Evolutionary conservation across 2,329 filamentous ascomycete species (phyloP), one percentile per base, ranked within the genome.

Genomic region (Aspergillus fischeri): DNA sequence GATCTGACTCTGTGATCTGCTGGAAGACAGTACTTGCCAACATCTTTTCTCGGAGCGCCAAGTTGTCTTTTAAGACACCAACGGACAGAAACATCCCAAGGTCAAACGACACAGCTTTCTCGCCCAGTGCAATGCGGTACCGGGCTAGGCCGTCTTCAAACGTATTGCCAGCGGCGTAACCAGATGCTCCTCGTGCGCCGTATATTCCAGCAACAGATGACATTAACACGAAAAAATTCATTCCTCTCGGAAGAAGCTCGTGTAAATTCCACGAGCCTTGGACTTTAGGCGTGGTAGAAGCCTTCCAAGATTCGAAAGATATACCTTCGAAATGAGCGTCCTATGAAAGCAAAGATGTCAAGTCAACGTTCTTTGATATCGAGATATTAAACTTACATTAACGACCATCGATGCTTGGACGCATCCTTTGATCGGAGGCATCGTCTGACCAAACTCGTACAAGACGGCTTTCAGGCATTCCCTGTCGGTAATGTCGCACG

Each of bases 131-230:
- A 10, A 57, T 29, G 5, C 71, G 70, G 24, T 70, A 59, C 27
- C 55, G 61, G 0, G 70, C 70, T 10, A 74, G 57, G 3, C 67
- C 66, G 42, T 73, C 71, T 51, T 74, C 65, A 61, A 68, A 77
- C 1, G 70, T 67, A 53, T 70, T 69, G n/a, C 64, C 73, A 8
- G 73, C 70, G 1, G 68, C 66, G 56, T 77, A 77, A 57, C 75
- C 77, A 5, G 77, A 70, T 51, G 81, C 67, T 5, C 74, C 73
- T 3, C 72, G 57, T 38, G 76, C 75, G 3, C 79, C 79, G 2
- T 77, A 62, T 21, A 81, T 61, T 1, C 73, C 73, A 44, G 73
- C 69, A 3, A 70, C 55, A 1, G 75, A 77, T 0, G 73, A 74
- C 3, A 76, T 62, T 53, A 73, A 64, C 51, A 75, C 54, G 58